These are phyloP conservation scores for Didymella glomerata DNA, from an alignment of 2,329 filamentous ascomycete genomes.

Conservation along the genomic window DNA sequence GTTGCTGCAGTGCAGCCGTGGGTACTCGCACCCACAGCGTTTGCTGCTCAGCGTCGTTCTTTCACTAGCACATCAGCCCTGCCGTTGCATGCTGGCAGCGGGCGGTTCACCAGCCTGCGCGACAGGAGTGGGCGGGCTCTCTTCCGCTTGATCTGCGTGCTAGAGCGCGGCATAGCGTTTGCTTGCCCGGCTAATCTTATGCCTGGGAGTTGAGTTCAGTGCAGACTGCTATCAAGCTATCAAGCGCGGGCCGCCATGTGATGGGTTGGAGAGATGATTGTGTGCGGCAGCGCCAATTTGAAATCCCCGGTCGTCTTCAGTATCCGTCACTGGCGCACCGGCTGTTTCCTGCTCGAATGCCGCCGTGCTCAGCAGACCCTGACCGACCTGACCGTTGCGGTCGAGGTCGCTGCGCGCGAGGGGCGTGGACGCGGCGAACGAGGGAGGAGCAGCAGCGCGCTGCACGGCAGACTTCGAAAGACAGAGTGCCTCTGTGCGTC, in stretches of 20 bases:
- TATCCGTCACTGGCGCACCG: slow-evolving; percentile 24
- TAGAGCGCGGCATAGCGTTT: slow-evolving; percentile 35
- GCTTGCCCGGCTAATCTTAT: slow-evolving; percentile 34
- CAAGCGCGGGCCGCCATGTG: slow-evolving; percentile 19
- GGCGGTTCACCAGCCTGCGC: slow-evolving; percentile 19
- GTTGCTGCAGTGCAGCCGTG: not conserved
- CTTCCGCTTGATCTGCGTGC: slow-evolving; percentile 42
- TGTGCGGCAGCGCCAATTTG: slow-evolving; percentile 18
- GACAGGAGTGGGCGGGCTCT: slow-evolving; percentile 39
- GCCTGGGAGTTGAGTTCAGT: not conserved
- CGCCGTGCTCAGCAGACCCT: slow-evolving; percentile 25
- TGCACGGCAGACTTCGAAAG: slow-evolving; percentile 24
- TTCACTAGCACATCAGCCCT: slow-evolving; percentile 29
- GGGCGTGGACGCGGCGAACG: slow-evolving; percentile 24
- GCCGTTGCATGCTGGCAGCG: slow-evolving; percentile 29
- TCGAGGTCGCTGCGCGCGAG: slow-evolving; percentile 19
- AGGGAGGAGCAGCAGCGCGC: slow-evolving; percentile 21
- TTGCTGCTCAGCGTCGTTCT: slow-evolving; percentile 18
- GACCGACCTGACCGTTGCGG: slow-evolving; percentile 7
- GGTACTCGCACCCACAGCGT: slow-evolving; percentile 4
- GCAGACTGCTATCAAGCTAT: slow-evolving; percentile 11
- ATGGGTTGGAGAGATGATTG: slow-evolving; percentile 16
- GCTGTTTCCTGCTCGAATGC: slow-evolving; percentile 34
- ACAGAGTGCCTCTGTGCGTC: slow-evolving; percentile 24
- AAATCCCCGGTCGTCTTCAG: slow-evolving; percentile 9